Evolutionary conservation across 768 basidiomycete species (phyloP), one percentile per base, ranked within the genome.

Genomic region (Naematelia encephala): DNA sequence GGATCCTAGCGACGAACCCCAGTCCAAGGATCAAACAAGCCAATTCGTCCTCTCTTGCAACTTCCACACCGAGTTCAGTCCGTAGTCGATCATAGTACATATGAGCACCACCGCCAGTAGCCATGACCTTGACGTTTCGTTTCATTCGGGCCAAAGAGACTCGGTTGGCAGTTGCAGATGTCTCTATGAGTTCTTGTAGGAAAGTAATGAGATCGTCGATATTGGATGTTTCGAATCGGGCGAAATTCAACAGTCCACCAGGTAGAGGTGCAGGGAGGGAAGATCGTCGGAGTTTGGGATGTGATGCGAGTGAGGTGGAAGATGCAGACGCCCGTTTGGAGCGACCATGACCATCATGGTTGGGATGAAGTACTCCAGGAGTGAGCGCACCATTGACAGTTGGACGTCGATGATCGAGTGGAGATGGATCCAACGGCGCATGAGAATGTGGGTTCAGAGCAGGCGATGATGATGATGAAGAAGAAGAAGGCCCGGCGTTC

Each of bases 91-190:
- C 87, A 77, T 93, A 87, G 80, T 93, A 98, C 72, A 84, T 86
- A 82, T 96, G 91, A 43, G 94, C 94, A 34, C 96, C 96, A 16
- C 96, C 96, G 16, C 96, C 96, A 0, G 96, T 99, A 4, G 93
- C 93, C 85, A 97, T 89, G 69, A 99, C 91, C 80, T 93, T 91
- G 69, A 99, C 92, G 39, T 88, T 86, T 56, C 83, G 81, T 66
- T 88, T 85, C 93, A 98, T 98, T 70, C 90, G 87, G 61, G 86
- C 88, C 64, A 93, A 85, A 3, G 88, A 83, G 26, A 98, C 94
- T 19, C 85, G 83, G 70, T 99, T 97, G 8, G 88, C 83, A 46
- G 82, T 74, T 26, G 96, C 93, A 28, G 91, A 93, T 16, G 87
- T 85, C 61, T 85, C 82, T 67, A 99, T 94, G 53, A 98, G 84